These are phyloP conservation scores for Tetraselmis chui DNA, from an alignment of 139 green algal genomes.

Conservation along the genomic window DNA sequence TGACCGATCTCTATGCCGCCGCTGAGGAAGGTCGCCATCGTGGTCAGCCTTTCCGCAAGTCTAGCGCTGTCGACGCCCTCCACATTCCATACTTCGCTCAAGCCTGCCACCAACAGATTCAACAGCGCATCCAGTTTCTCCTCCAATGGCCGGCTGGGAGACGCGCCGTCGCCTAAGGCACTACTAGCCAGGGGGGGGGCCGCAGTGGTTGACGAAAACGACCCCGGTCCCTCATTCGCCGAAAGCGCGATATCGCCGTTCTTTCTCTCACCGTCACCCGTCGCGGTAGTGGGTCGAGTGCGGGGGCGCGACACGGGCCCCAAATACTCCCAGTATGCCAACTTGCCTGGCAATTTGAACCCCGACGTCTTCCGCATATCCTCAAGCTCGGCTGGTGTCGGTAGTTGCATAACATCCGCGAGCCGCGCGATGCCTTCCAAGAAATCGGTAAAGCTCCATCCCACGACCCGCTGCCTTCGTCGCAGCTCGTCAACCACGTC, in stretches of 20 bases:
- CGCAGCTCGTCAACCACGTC: background rate
- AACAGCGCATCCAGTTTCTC: background rate
- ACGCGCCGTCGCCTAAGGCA: too few species aligned
- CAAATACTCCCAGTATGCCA: background rate
- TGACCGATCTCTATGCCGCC: background rate
- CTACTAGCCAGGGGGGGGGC: too few species aligned
- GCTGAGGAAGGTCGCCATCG: background rate
- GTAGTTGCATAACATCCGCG: background rate
- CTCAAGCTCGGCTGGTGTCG: background rate
- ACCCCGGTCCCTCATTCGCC: background rate
- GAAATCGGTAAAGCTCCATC: background rate
- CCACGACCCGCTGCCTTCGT: background rate
- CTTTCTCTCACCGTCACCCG: background rate
- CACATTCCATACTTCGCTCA: background rate
- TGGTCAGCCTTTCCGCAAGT: background rate
- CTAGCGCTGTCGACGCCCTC: background rate
- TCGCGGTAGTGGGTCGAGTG: too few species aligned
- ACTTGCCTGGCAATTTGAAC: background rate
- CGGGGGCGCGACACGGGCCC: background rate
- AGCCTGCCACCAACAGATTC: background rate
- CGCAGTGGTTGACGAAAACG: too few species aligned
- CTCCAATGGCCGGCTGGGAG: background rate
- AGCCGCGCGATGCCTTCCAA: background rate
- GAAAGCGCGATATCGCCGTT: background rate
- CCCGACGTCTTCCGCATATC: background rate